phyloP scores from a whole-genome alignment of 164 flowering plant genomes.

The Vitis vinifera region DNA sequence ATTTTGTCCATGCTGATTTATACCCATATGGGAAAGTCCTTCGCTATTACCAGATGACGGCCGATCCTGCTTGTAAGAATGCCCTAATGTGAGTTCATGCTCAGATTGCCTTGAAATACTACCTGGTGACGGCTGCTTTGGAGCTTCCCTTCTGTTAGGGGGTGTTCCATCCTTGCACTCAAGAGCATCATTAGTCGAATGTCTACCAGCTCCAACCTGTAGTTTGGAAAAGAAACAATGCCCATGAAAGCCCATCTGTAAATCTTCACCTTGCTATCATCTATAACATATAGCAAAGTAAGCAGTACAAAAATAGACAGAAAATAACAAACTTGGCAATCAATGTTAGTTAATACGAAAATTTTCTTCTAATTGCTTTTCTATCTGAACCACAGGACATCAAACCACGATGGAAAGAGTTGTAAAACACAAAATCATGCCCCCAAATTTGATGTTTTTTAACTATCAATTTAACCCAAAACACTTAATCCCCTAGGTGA shows the following conservation, averaged over 20 bases:
- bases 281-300: background rate
- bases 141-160: background rate
- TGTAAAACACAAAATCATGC: no score
- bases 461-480: no score
- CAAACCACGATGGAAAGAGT: no score
- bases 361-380: background rate
- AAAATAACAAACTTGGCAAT: background rate
- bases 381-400: background rate
- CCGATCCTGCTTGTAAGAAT: background rate
- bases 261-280: background rate
- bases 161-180: conserved; percentile 3
- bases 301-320: background rate
- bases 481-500: no score
- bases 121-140: background rate
- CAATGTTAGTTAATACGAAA: background rate
- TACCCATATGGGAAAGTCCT: background rate
- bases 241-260: background rate
- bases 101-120: conserved; percentile 7
- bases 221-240: background rate
- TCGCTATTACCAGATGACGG: background rate
- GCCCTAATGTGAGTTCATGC: background rate
- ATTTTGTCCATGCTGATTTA: background rate
- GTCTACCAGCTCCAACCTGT: conserved; percentile 4
- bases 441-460: no score
- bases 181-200: background rate